A percentile compares a stretch with the other conserved stretches of the same genome.
These are phyloP conservation scores for Seminavis robusta DNA, from an alignment of 108 stramenopile genomes.

Conservation along the genomic window DNA sequence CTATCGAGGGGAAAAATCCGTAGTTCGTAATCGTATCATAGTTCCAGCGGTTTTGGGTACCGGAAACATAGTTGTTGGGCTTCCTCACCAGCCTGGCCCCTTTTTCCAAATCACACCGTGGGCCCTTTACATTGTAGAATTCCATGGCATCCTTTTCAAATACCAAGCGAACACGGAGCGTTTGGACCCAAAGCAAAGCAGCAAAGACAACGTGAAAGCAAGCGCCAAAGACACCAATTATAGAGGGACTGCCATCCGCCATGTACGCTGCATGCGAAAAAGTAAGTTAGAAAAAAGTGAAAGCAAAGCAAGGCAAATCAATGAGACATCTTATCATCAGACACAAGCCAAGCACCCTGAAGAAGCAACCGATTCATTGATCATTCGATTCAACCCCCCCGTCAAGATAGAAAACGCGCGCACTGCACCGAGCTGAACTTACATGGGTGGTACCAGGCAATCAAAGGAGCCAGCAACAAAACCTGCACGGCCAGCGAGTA, in stretches of 20 bases:
- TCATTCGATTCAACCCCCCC: too few relatives aligned
- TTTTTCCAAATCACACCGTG: constrained; percentile 28
- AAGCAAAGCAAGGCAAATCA: too few relatives aligned
- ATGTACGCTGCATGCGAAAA: too few relatives aligned
- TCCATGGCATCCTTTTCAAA: constrained; percentile 61
- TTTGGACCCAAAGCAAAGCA: constrained; percentile 58
- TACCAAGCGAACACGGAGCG: constrained; percentile 55
- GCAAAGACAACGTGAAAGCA: constrained; percentile 55
- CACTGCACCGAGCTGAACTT: too few relatives aligned
- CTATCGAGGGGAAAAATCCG: constrained; percentile 68
- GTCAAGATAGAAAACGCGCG: too few relatives aligned
- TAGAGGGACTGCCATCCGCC: constrained; percentile 34
- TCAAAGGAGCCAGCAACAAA: constrained; percentile 29
- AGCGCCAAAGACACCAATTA: constrained; percentile 43
- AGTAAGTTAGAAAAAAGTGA: too few relatives aligned
- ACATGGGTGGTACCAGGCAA: constrained; percentile 54
- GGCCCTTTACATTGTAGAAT: constrained; percentile 55
- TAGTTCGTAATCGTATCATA: constrained; percentile 75
- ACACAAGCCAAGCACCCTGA: neutral
- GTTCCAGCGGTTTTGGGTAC: constrained; percentile 65
- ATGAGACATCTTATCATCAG: constrained; percentile 25
- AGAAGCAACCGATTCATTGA: neutral
- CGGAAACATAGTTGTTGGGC: constrained; percentile 69
- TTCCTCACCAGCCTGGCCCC: constrained; percentile 37
- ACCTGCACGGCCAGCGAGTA: constrained; percentile 29